Evolutionary conservation across 192 early-diverging fungal genomes (phyloP), one percentile per base, ranked within the genome.

Genomic region (Diversispora epigaea): DNA sequence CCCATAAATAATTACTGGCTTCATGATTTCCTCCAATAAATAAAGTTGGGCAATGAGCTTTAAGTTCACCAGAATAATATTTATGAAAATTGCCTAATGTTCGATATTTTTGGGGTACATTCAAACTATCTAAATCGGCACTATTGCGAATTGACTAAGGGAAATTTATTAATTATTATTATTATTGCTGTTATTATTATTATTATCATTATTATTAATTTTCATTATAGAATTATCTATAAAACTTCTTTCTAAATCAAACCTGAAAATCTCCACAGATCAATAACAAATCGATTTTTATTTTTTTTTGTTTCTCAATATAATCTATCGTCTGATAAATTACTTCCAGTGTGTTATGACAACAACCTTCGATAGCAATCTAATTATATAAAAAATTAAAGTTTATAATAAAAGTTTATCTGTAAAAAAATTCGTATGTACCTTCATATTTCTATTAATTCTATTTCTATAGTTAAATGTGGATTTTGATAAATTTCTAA

Each of bases 21-120:
- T 99, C 98, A 77, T 99, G 98, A 81, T 99, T 99, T 32, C 98
- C 98, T 12, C 98, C 98, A 75, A 99, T 91, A 82, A 99, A 98
- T 0, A 99, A 76, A 5, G 97, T 98, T 0, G 92, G 94, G 52
- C 92, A 81, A 1, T 95, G 96, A 43, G 95, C 94, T 22, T 75
- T 80, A 45, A 82, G 82, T 75, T 89, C 82, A 19, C 96, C 96
- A 7, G 89, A 89, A 81, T 99, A 99, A 76, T 98, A 99, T 56
- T 97, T 88, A 85, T 96, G 85, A 79, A 99, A 99, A 0, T 82
- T 87, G 11, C 96, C 96, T 15, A 98, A 62, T 39, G 80, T 80
- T 54, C 89, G 90, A 80, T 93, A 97, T 74, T 96, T 96, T 65
- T 89, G 84, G 0, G 98, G 98, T 9, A 92, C 91, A 1, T 94